These are phyloP conservation scores for Pseudopediastrum boryanum DNA, from an alignment of 139 green algal genomes.

Conservation along the genomic window DNA sequence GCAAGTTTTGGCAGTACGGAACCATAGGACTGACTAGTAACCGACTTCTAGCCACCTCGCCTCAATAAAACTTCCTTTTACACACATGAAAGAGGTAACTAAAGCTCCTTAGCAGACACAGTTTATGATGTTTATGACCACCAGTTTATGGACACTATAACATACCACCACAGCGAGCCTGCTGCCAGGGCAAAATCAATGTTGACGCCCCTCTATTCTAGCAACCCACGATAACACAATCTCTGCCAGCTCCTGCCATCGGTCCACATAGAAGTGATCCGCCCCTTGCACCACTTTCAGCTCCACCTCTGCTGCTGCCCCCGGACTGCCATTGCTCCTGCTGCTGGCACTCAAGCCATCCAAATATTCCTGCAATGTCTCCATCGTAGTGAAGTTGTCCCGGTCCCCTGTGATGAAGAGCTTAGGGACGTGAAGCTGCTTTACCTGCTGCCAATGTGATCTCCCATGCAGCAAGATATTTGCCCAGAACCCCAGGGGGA, in stretches of 20 bases:
- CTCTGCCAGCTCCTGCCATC: constrained; percentile 15
- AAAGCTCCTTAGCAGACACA: no score
- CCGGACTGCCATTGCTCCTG: not conserved
- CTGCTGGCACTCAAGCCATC: not conserved
- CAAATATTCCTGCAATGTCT: not conserved
- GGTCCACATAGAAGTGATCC: constrained; percentile 30
- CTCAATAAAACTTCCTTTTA: no score
- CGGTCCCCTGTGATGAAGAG: constrained; percentile 13
- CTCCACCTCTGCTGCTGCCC: not conserved
- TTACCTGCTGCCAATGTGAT: constrained; percentile 19
- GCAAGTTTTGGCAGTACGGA: no score
- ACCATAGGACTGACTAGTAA: no score
- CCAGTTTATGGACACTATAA: no score
- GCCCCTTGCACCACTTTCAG: constrained; percentile 24
- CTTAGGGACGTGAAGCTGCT: constrained; percentile 16
- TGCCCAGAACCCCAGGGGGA: constrained; percentile 12
- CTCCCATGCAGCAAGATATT: constrained; percentile 4
- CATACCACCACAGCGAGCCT: not conserved
- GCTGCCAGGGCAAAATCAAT: not conserved
- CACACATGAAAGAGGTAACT: no score
- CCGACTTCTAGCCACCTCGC: no score
- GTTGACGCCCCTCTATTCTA: not conserved
- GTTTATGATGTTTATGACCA: no score
- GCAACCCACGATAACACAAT: constrained; percentile 15
- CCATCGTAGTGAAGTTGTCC: constrained; percentile 1